A percentile compares a stretch with the other conserved stretches of the same genome.
phyloP scores from a whole-genome alignment of 306 rosid genomes.

The Pterocarpus macrocarpus region DNA sequence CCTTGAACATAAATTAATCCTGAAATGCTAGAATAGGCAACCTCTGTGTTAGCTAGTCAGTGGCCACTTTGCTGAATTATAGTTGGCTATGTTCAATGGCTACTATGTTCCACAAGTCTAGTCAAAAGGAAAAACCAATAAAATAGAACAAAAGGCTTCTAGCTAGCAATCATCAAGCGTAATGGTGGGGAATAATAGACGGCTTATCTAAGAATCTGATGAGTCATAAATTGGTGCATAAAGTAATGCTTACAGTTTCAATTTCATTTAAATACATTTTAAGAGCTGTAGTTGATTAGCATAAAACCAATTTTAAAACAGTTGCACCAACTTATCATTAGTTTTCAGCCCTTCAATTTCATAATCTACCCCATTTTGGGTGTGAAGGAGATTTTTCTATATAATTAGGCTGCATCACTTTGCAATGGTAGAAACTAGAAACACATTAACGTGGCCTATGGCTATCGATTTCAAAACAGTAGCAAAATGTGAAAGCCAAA shows the following conservation, averaged over 20 bases:
- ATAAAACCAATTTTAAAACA: slow-evolving; percentile 18
- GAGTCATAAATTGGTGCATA: slow-evolving; percentile 43
- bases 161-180: slow-evolving; percentile 39
- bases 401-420: slow-evolving; percentile 24
- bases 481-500: slow-evolving; percentile 25
- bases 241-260: slow-evolving; percentile 46
- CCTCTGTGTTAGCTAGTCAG: background rate
- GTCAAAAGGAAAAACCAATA: slow-evolving; percentile 14
- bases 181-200: slow-evolving; percentile 46
- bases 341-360: slow-evolving; percentile 9
- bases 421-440: slow-evolving; percentile 21
- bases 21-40: background rate
- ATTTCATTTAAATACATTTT: slow-evolving; percentile 34
- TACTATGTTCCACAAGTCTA: slow-evolving; percentile 31
- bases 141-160: slow-evolving; percentile 25
- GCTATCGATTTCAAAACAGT: slow-evolving; percentile 37
- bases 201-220: slow-evolving; percentile 49
- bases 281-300: slow-evolving; percentile 39
- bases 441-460: background rate
- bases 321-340: slow-evolving; percentile 16
- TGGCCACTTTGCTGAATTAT: background rate
- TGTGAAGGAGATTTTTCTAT: slow-evolving; percentile 16
- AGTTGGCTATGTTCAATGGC: slow-evolving; percentile 40
- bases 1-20: background rate
- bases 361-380: slow-evolving; percentile 10